Conservation (phyloP, 2,329 filamentous ascomycete genomes). For the Colletotrichum neosansevieriae region DNA sequence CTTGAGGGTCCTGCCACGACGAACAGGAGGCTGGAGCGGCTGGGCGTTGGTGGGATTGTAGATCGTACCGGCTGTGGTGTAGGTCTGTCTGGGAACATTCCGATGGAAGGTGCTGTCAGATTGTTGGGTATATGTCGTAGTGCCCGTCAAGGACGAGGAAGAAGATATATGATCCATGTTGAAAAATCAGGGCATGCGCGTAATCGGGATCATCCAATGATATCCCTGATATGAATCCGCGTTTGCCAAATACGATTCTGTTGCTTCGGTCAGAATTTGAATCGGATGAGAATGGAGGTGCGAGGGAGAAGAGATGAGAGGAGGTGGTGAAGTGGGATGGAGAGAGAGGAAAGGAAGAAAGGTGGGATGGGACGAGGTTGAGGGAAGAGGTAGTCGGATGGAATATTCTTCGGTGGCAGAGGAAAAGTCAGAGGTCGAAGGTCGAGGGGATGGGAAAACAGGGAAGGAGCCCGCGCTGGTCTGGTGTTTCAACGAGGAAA, state of each 20-base stretch:
- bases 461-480: neutral
- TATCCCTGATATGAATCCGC: conserved; percentile 32
- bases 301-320: conserved; percentile 4
- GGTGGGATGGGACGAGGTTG: neutral
- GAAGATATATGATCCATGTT: conserved; percentile 50
- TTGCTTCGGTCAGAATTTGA: conserved; percentile 27
- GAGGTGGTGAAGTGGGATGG: neutral
- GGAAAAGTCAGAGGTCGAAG: neutral
- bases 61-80: conserved; percentile 69
- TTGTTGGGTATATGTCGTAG: conserved; percentile 23
- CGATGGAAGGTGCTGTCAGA: conserved; percentile 37
- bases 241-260: conserved; percentile 31
- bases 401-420: neutral
- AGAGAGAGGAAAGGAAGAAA: neutral
- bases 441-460: neutral
- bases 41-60: conserved; percentile 61
- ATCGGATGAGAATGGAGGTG: conserved; percentile 4
- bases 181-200: conserved; percentile 30
- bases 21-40: conserved; percentile 63
- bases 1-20: conserved; percentile 62
- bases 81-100: conserved; percentile 52
- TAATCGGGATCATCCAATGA: conserved; percentile 17
- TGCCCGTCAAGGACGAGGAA: conserved; percentile 35
- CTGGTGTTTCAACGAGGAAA: neutral
- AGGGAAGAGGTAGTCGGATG: neutral